A percentile compares a stretch with the other conserved stretches of the same genome.
These are phyloP conservation scores for Polytolypa hystricis DNA, from an alignment of 2,329 filamentous ascomycete species.

Conservation along the genomic window DNA sequence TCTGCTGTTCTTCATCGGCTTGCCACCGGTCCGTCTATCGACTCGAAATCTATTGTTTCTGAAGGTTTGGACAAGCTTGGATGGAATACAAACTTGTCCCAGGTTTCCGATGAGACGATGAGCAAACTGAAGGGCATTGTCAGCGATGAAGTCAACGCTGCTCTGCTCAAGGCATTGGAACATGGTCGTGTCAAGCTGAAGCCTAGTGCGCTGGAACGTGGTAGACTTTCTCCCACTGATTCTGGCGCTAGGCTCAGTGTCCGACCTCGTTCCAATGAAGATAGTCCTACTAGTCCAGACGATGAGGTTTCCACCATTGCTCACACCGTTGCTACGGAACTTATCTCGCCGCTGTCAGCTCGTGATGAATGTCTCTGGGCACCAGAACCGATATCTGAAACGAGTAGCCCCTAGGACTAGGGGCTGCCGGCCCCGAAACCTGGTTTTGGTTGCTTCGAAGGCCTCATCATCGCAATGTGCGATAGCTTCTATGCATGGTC, in stretches of 20 bases:
- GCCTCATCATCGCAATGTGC: too few species aligned
- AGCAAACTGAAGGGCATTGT: constrained; percentile 28
- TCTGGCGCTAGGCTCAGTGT: constrained; percentile 18
- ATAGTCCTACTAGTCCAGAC: constrained; percentile 2
- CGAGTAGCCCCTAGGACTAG: neutral
- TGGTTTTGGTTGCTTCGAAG: too few species aligned
- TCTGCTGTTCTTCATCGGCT: constrained; percentile 12
- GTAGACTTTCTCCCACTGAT: constrained; percentile 23
- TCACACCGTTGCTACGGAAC: constrained; percentile 12
- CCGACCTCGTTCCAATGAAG: constrained; percentile 3
- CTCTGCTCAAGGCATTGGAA: constrained; percentile 27
- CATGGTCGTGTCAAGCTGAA: constrained; percentile 25
- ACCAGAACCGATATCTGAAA: constrained; percentile 3
- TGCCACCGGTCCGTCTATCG: constrained; percentile 22
- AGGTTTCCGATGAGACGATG: constrained; percentile 28
- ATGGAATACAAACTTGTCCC: constrained; percentile 24
- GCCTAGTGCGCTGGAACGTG: constrained; percentile 22
- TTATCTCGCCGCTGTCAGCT: constrained; percentile 9
- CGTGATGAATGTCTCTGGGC: constrained; percentile 1
- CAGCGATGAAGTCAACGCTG: constrained; percentile 23
- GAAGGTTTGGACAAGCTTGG: constrained; percentile 24
- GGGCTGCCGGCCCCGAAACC: too few species aligned
- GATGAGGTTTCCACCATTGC: constrained; percentile 10
- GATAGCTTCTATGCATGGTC: too few species aligned
- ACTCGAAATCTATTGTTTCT: constrained; percentile 22